Evolutionary conservation across 2,329 filamentous ascomycete genomes (phyloP).

Genomic region (Rachicladosporium sp.): DNA sequence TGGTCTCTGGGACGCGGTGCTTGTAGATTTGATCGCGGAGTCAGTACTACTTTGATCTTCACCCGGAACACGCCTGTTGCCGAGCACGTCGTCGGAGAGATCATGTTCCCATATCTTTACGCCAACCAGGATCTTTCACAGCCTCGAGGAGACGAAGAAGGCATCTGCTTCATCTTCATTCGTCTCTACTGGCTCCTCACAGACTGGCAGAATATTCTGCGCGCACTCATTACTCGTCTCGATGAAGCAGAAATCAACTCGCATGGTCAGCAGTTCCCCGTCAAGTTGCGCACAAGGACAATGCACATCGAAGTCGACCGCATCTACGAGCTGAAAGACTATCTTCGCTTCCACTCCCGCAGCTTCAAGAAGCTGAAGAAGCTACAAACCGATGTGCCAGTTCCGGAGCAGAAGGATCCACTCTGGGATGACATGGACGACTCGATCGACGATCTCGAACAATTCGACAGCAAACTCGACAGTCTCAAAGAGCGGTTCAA

Average conservation of each 20-base stretch:
- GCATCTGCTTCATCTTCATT: constrained; percentile 25
- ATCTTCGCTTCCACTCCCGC: constrained; percentile 23
- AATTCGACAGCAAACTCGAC: constrained; percentile 23
- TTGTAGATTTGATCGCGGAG: constrained; percentile 17
- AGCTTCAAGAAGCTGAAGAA: constrained; percentile 25
- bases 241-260: constrained; percentile 25
- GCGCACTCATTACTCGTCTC: constrained; percentile 21
- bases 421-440: constrained; percentile 26
- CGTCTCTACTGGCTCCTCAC: constrained; percentile 23
- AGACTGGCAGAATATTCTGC: constrained; percentile 28
- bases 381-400: constrained; percentile 18
- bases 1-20: constrained; percentile 25
- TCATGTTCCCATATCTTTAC: constrained; percentile 23
- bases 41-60: constrained; percentile 24
- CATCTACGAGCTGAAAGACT: constrained; percentile 25
- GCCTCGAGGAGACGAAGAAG: constrained; percentile 23
- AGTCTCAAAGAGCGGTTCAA: constrained; percentile 26
- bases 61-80: constrained; percentile 19
- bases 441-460: constrained; percentile 24
- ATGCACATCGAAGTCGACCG: constrained; percentile 19
- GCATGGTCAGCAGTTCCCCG: constrained; percentile 21
- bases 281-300: constrained; percentile 11
- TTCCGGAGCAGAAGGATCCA: constrained; percentile 19
- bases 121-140: constrained; percentile 21
- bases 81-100: constrained; percentile 21